Conservation (phyloP, 2,329 filamentous ascomycete species). For the Phoma sp. region DNA sequence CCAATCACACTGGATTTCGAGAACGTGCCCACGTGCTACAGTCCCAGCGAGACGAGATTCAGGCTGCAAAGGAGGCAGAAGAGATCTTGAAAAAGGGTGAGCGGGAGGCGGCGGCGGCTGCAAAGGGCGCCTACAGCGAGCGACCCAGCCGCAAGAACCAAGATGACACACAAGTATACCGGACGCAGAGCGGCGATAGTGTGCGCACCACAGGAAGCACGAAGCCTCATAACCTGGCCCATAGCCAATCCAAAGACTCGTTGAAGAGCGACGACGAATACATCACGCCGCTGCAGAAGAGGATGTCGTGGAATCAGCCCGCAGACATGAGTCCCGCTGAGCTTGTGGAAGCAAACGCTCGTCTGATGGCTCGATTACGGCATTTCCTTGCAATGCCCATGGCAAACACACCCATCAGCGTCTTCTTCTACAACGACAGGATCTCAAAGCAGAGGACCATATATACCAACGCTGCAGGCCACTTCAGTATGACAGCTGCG, state of each 20-base stretch:
- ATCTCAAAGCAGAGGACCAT: constrained; percentile 85
- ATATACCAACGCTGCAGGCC: constrained; percentile 84
- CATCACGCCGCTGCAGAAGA: constrained; percentile 53
- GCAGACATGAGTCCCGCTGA: constrained; percentile 77
- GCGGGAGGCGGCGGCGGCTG: constrained; percentile 72
- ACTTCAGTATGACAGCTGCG: constrained; percentile 81
- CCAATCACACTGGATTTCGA: constrained; percentile 43
- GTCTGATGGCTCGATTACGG: constrained; percentile 83
- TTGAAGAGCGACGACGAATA: constrained; percentile 33
- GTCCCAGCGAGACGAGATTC: constrained; percentile 64
- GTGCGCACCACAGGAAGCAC: constrained; percentile 28
- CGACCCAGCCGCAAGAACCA: constrained; percentile 57
- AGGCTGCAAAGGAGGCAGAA: constrained; percentile 76
- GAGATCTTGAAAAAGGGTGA: constrained; percentile 76
- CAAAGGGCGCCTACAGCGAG: constrained; percentile 77
- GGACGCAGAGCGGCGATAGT: constrained; percentile 42
- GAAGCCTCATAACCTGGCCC: constrained; percentile 30
- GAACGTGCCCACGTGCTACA: constrained; percentile 56
- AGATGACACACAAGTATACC: constrained; percentile 49
- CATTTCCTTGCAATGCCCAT: constrained; percentile 90
- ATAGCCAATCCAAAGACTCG: constrained; percentile 36
- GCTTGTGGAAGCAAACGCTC: constrained; percentile 78
- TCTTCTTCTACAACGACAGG: constrained; percentile 92
- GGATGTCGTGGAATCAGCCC: constrained; percentile 57
- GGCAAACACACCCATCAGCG: constrained; percentile 77